Conservation (phyloP, 495 filamentous ascomycete genomes). For the Trichocladium antarcticum region DNA sequence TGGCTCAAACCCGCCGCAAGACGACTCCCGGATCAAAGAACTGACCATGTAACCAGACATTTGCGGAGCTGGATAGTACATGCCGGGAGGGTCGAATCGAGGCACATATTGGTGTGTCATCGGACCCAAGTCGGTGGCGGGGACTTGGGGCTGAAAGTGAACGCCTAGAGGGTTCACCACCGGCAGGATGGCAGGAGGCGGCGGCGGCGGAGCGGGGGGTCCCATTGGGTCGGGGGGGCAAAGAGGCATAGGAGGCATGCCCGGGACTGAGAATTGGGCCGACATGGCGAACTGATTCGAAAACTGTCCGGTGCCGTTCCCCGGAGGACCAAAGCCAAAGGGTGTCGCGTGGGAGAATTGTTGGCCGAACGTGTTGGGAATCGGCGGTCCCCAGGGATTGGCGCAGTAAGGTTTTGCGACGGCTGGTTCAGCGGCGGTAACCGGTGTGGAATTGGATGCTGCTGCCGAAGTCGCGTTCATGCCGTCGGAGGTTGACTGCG, state of each 20-base stretch:
- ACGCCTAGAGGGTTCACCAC: conserved; percentile 15
- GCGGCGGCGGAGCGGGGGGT: conserved; percentile 5
- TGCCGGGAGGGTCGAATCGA: conserved; percentile 24
- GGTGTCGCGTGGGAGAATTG: neutral
- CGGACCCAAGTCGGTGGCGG: conserved; percentile 35
- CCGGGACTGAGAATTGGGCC: neutral
- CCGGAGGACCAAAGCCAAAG: neutral
- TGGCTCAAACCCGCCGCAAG: neutral
- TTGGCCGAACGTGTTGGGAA: neutral
- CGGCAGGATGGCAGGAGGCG: conserved; percentile 6
- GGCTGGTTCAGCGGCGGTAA: neutral
- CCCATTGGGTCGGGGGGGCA: conserved; percentile 1
- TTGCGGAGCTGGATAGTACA: conserved; percentile 2
- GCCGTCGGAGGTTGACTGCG: neutral
- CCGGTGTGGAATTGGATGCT: neutral
- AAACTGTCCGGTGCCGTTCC: neutral
- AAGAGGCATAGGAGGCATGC: neutral
- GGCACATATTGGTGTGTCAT: conserved; percentile 37
- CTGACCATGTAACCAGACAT: conserved; percentile 1
- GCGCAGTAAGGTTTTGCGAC: neutral
- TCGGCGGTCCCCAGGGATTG: neutral
- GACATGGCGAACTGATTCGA: neutral
- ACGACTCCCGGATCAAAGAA: neutral
- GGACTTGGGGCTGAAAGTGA: conserved; percentile 39
- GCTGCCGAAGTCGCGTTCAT: neutral